A percentile compares a stretch with the other conserved stretches of the same genome.
These are phyloP conservation scores for Leptomonas pyrrhocoris DNA, from an alignment of 208 protist genomes.

Conservation along the genomic window DNA sequence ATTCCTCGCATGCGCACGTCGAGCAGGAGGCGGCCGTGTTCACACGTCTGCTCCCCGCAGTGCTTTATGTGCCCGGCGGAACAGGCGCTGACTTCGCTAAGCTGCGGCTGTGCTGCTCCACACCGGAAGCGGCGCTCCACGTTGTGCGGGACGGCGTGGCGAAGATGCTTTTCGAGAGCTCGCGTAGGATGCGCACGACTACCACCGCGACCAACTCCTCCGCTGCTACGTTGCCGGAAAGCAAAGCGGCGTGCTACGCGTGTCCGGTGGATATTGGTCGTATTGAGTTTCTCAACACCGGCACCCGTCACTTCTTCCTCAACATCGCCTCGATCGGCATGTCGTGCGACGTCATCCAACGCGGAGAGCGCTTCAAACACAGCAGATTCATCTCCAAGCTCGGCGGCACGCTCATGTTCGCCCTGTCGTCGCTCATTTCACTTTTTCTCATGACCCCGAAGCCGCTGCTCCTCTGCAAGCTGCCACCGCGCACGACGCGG, in stretches of 20 bases:
- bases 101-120: conserved; percentile 58
- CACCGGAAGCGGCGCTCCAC: conserved; percentile 43
- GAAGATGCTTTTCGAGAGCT: not conserved
- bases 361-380: conserved; percentile 54
- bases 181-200: not conserved
- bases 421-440: conserved; percentile 48
- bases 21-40: conserved; percentile 60
- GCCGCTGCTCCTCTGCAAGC: conserved; percentile 37
- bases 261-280: conserved; percentile 72
- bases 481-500: conserved; percentile 24
- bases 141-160: conserved; percentile 29
- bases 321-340: conserved; percentile 85
- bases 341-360: conserved; percentile 78
- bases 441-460: conserved; percentile 59
- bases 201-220: too few species aligned
- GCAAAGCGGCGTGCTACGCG: conserved; percentile 12
- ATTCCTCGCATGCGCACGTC: conserved; percentile 38
- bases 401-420: conserved; percentile 67
- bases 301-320: conserved; percentile 70
- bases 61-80: conserved; percentile 70
- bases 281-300: conserved; percentile 72
- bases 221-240: not conserved
- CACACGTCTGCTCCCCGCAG: conserved; percentile 56
- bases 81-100: conserved; percentile 83
- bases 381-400: conserved; percentile 38